Base-by-base conservation (phyloP, 176 grass and related monocot species). In the Dactylis glomerata region DNA sequence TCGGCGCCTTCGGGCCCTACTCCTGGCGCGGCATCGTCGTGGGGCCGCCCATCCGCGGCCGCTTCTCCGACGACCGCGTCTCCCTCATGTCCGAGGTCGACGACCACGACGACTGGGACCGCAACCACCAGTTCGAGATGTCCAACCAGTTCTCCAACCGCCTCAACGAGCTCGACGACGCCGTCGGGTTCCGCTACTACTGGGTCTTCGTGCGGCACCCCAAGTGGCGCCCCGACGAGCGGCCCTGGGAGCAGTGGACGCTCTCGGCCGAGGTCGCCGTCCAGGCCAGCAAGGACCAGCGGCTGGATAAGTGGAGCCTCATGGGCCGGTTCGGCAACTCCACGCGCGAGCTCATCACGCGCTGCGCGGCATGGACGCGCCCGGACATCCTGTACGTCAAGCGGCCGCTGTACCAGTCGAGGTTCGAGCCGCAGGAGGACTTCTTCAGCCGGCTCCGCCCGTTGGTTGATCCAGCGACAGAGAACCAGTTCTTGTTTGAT, bases 11-110 rank as follows among this genome's bases (percentile, higher is more conserved):
- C 51, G 93, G 96, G 2, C 93, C 96, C 65, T 98, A 92, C 83
- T 93, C 92, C 71, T 98, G 96, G 96, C 89, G 96, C 75, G 96
- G 96, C 69, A 91, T 98, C 86, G 93, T 95, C 31, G 91, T 98
- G 3, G 96, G 93, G 0, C 93, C 93, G 22, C 93, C 96, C 57
- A 95, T 98, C 83, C 91, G 96, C 55, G 96, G 93, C 73, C 91
- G 93, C 40, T 94, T 95, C 89, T 90, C 96, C 19, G 93, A 98
- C 73, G 93, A 94, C 50, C 91, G 89, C 67, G 91, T 98, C 81
- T 87, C 96, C 77, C 86, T 98, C 84, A 92, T 94, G 70, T 56
- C 75, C 50, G 83, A 93, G 86, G 91, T 95, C 69, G 50, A 84
- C 80, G 70, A 87, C 82, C 89, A 93, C 72, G 96, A 95, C 73